Base-by-base conservation (phyloP, 129 eudicot species). In the Chrysanthemum lavandulifolium region DNA sequence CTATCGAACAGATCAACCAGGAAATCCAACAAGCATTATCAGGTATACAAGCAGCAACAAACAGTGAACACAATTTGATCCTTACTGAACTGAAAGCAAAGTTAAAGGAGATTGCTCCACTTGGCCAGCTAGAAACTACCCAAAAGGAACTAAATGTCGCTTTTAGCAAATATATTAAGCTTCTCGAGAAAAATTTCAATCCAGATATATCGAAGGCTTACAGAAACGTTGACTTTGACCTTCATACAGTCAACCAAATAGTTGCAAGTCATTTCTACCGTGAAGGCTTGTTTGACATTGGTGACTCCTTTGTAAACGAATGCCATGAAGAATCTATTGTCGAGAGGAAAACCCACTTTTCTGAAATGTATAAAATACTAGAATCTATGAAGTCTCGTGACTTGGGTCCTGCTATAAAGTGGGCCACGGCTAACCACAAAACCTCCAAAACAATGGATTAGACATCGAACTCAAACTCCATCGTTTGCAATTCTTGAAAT, bases 121-220 rank as follows among this genome's bases (percentile, higher is more conserved):
- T 87, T 45, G 73, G 82, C 68, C 90, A 80, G 47, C 69, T 87
- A 12, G 98, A 94, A 83, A 78, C 74, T 61, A 73, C 89, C 15
- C 98, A 94, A 65, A 94, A 90, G 71, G 98, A 94, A 72, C 76
- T 90, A 29, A 90, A 90, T 57, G 51, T 86, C 14, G 91, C 97
- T 25, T 73, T 94, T 59, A 80, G 75, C 91, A 90, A 88, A 77
- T 88, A 86, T 79, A 86, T 91, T 0, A 94, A 90, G 80, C 87
- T 84, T 66, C 92, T 90, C 48, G 98, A 90, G 76, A 94, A 94
- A 71, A 79, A 81, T 14, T 83, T 88, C 79, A 81, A 81, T 71
- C 86, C 97, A 7, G 96, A 94, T 65, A 90, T 94, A 73, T 86
- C 97, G 7, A 94, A 84, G 79, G 92, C 96, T 11, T 90, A 79